Evolutionary conservation across 1,139 yeast genomes (phyloP).

Genomic region (Diutina scorzettiae): DNA sequence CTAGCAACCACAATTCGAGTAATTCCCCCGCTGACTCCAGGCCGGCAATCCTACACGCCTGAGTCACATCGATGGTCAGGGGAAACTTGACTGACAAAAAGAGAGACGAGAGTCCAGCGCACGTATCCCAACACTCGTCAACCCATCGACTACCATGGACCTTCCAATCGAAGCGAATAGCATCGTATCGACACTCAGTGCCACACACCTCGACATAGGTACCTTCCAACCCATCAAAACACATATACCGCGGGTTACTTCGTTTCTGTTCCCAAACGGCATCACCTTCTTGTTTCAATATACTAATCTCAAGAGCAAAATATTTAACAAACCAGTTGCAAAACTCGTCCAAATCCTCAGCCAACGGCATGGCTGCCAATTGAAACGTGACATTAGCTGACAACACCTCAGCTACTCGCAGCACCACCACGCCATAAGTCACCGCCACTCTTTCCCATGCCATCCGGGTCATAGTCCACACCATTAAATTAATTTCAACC

Average conservation of each 20-base stretch:
- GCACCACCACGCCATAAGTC: not conserved
- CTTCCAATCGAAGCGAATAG: not conserved
- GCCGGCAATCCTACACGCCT: not conserved
- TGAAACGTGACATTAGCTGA: not conserved
- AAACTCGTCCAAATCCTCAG: not conserved
- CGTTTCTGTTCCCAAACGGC: not conserved
- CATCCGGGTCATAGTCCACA: not conserved
- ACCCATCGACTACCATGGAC: not conserved
- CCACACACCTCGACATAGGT: not conserved
- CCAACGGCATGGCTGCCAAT: not conserved
- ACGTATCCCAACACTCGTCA: not conserved
- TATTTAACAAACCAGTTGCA: not conserved
- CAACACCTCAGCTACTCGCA: not conserved
- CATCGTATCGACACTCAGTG: not conserved
- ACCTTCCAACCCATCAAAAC: not conserved
- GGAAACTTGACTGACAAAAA: not conserved
- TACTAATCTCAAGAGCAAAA: not conserved
- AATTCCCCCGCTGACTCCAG: not conserved
- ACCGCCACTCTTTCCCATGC: not conserved
- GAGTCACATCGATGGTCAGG: not conserved
- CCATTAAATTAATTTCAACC: too few species aligned
- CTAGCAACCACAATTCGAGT: not conserved
- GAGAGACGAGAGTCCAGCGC: not conserved
- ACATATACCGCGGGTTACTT: not conserved
- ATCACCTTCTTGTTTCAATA: not conserved